A percentile compares a stretch with the other conserved stretches of the same genome.
Conservation (phyloP, 495 filamentous ascomycete species). For the Penicillium daleae region DNA sequence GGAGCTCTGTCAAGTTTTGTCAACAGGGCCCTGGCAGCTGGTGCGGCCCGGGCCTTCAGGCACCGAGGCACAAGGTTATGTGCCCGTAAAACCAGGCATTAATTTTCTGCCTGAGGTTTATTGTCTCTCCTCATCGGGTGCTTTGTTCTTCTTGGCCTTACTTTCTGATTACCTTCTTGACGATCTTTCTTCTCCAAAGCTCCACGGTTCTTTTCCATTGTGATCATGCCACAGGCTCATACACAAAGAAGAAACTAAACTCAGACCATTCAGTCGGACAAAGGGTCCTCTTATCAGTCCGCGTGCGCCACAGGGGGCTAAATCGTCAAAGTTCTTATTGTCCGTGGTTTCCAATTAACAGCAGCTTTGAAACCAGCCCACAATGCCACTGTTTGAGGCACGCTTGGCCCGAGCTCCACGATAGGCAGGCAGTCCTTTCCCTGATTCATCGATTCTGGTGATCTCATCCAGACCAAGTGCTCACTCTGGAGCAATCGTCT, state of each 20-base stretch:
- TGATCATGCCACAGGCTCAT: background rate
- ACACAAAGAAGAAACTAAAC: background rate
- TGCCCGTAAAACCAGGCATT: background rate
- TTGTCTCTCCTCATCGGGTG: background rate
- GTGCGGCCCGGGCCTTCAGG: background rate
- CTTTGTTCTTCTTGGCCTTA: background rate
- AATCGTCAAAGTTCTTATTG: background rate
- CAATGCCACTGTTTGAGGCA: constrained; percentile 19
- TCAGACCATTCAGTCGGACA: background rate
- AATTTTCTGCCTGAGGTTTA: background rate
- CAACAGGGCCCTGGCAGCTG: background rate
- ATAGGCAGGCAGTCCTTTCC: background rate
- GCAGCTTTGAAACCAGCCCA: constrained; percentile 20
- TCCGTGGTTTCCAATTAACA: constrained; percentile 24
- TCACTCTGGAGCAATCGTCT: background rate
- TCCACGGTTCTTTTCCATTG: background rate
- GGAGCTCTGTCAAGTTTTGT: background rate
- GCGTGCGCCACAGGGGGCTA: background rate
- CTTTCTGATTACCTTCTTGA: background rate
- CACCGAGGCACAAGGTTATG: background rate
- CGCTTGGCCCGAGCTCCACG: constrained; percentile 8
- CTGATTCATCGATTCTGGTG: constrained; percentile 3
- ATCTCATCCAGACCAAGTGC: background rate
- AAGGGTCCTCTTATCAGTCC: background rate
- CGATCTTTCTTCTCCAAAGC: background rate